Conservation (phyloP, 129 eudicot species). For the Cynara cardunculus region DNA sequence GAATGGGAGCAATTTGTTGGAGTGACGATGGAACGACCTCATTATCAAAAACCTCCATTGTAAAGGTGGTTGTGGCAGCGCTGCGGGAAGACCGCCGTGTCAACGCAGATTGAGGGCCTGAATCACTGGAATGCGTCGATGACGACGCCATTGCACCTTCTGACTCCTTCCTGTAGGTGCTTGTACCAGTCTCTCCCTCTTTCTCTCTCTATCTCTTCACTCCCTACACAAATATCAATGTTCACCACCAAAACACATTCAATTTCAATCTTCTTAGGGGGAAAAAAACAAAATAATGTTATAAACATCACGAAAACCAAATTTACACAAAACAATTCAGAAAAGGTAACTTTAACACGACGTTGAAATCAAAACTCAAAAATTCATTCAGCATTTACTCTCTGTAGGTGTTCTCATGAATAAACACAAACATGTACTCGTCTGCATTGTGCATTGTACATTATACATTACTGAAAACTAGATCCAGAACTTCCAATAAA, state of each 20-base stretch:
- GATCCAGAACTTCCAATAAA: neutral
- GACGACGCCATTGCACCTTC: conserved; percentile 24
- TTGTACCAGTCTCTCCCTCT: neutral
- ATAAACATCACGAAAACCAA: neutral
- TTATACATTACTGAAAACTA: neutral
- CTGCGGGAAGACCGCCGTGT: conserved; percentile 58
- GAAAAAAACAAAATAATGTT: neutral
- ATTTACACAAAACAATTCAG: neutral
- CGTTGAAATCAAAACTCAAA: neutral
- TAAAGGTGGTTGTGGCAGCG: conserved; percentile 54
- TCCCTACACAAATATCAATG: conserved; percentile 2
- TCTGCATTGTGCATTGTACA: neutral
- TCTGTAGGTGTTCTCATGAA: neutral
- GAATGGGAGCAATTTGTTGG: conserved; percentile 58
- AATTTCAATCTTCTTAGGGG: neutral
- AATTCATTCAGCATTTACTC: neutral
- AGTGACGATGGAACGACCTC: conserved; percentile 73
- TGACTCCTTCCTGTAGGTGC: neutral
- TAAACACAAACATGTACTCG: neutral
- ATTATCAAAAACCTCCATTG: conserved; percentile 68
- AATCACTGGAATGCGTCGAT: conserved; percentile 13
- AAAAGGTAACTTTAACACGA: neutral
- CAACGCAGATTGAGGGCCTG: neutral
- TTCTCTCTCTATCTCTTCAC: conserved; percentile 8
- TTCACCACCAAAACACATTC: neutral